phyloP scores from a whole-genome alignment of 2,329 filamentous ascomycete genomes.

The Cordyceps pruinosa region DNA sequence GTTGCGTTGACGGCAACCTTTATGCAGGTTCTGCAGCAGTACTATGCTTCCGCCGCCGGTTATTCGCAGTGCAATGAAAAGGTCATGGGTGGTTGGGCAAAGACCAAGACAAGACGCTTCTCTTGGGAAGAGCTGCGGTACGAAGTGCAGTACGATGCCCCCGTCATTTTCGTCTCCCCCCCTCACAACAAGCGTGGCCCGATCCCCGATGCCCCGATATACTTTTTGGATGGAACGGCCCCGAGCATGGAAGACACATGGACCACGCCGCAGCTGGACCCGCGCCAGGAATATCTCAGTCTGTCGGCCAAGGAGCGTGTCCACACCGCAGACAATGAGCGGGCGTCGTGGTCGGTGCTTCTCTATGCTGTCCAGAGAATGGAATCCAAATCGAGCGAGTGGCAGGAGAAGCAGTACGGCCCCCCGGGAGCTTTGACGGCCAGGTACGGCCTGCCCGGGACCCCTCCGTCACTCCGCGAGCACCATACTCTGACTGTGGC shows the following conservation, averaged over 20 bases:
- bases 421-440: conserved; percentile 17
- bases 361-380: conserved; percentile 44
- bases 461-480: conserved; percentile 21
- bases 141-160: conserved; percentile 42
- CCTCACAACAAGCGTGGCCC: conserved; percentile 35
- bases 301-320: conserved; percentile 29
- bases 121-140: conserved; percentile 39
- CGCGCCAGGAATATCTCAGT: conserved; percentile 20
- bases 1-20: conserved; percentile 39
- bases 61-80: conserved; percentile 41
- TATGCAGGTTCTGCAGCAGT: conserved; percentile 44
- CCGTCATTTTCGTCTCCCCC: conserved; percentile 43
- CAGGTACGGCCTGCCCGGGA: conserved; percentile 17
- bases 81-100: conserved; percentile 42
- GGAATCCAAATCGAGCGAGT: conserved; percentile 40
- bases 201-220: conserved; percentile 24
- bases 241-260: conserved; percentile 30
- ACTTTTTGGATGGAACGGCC: conserved; percentile 32
- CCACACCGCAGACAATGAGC: conserved; percentile 50
- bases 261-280: conserved; percentile 26
- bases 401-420: conserved; percentile 34
- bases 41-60: conserved; percentile 42
- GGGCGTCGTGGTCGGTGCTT: conserved; percentile 47
- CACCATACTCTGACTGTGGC: conserved; percentile 39
- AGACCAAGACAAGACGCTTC: conserved; percentile 34